Evolutionary conservation across 225 moss, liverwort and hornwort genomes (phyloP).

Genomic region (Straminergon stramineum): DNA sequence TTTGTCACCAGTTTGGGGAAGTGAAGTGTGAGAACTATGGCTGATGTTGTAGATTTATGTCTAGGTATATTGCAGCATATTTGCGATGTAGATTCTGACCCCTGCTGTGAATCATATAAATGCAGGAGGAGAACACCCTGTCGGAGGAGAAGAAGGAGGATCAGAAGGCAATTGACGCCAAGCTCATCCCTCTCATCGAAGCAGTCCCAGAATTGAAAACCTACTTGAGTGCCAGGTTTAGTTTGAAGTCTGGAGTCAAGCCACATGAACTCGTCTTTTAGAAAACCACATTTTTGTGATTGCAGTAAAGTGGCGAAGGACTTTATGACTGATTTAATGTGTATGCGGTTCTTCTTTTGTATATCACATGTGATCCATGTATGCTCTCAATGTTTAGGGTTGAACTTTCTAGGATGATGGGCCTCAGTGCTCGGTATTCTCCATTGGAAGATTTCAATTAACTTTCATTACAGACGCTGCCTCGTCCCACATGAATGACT

Average conservation of each 20-base stretch:
- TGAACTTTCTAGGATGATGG: background rate
- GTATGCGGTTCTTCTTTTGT: background rate
- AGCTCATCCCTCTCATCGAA: conserved; percentile 39
- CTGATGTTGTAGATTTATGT: background rate
- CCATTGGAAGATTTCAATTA: background rate
- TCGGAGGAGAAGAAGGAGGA: conserved; percentile 64
- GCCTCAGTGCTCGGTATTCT: background rate
- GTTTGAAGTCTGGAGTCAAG: conserved; percentile 81
- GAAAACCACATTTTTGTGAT: background rate
- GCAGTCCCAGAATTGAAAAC: conserved; percentile 50
- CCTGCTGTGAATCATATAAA: background rate
- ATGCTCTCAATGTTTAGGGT: background rate
- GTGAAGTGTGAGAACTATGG: background rate
- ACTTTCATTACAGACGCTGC: background rate
- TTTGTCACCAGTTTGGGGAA: background rate
- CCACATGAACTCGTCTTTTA: conserved; percentile 67
- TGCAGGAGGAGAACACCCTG: conserved; percentile 30
- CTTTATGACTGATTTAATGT: background rate
- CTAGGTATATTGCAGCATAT: too few relatives aligned
- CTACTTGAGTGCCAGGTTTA: conserved; percentile 60
- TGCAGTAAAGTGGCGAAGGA: background rate
- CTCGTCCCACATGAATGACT: background rate
- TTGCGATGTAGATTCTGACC: background rate
- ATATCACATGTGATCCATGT: background rate
- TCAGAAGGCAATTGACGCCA: conserved; percentile 50